Conservation (phyloP, 768 basidiomycete species). For the Mrakia hoshinonis region DNA sequence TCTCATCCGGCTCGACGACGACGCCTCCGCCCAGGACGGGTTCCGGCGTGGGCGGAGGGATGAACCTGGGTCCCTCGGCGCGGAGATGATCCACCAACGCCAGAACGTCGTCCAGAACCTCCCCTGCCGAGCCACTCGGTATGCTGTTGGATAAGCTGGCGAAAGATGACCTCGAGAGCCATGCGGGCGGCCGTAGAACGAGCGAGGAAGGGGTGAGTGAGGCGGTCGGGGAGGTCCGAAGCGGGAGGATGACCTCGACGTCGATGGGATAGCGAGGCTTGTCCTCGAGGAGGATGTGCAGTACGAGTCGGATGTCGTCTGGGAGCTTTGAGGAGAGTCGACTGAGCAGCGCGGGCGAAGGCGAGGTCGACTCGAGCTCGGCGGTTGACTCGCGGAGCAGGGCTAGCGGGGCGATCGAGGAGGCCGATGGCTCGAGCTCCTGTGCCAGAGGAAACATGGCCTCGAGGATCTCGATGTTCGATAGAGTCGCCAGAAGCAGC, state of each 20-base stretch:
- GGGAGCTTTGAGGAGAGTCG: conserved; percentile 23
- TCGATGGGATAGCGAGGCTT: not conserved
- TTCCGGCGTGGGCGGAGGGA: not conserved
- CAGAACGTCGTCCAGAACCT: conserved; percentile 17
- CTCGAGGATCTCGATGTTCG: conserved; percentile 33
- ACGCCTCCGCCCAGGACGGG: not conserved
- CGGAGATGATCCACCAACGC: conserved; percentile 14
- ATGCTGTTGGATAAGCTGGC: not conserved
- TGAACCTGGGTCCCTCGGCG: conserved; percentile 6
- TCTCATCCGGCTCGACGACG: conserved; percentile 20
- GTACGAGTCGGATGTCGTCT: conserved; percentile 21
- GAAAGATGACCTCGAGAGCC: not conserved
- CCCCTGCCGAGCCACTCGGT: not conserved
- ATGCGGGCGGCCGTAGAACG: not conserved
- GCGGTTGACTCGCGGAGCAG: conserved; percentile 2
- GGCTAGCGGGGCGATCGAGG: conserved; percentile 16
- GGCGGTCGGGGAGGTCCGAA: not conserved
- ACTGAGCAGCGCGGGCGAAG: conserved; percentile 2
- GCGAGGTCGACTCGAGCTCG: not conserved
- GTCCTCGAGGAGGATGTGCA: not conserved
- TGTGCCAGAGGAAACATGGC: conserved; percentile 35
- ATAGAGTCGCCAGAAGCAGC: conserved; percentile 30
- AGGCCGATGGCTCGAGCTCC: conserved; percentile 33
- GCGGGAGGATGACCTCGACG: conserved; percentile 9
- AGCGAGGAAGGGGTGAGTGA: not conserved